These are phyloP conservation scores for Cladosporium sp. DNA, from an alignment of 2,329 filamentous ascomycete genomes.

Conservation along the genomic window DNA sequence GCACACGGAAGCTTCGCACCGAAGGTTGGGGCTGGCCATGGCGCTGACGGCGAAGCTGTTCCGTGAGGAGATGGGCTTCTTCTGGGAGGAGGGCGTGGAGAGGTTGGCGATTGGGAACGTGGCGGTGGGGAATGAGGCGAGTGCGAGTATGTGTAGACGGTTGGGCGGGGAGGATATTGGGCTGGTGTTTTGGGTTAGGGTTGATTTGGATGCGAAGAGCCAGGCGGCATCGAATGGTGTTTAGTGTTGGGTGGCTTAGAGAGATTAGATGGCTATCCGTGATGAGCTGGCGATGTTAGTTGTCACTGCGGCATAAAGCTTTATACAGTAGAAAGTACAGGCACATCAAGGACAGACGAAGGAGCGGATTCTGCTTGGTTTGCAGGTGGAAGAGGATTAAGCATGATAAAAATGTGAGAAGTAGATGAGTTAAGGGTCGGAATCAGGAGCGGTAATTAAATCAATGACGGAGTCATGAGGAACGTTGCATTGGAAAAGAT, in stretches of 20 bases:
- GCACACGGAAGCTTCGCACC: conserved; percentile 62
- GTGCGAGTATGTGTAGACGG: conserved; percentile 63
- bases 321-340: not conserved
- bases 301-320: not conserved
- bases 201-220: conserved; percentile 39
- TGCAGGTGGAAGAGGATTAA: not conserved
- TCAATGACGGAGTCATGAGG: not conserved
- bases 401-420: not conserved
- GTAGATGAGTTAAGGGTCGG: not conserved
- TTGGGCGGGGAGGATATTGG: conserved; percentile 60
- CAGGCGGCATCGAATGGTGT: not conserved
- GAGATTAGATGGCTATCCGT: not conserved
- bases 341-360: not conserved
- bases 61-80: conserved; percentile 49
- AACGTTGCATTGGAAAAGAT: not conserved
- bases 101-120: conserved; percentile 66
- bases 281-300: not conserved
- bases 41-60: conserved; percentile 62
- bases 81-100: conserved; percentile 42
- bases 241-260: not conserved
- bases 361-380: not conserved
- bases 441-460: not conserved
- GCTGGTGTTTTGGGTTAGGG: conserved; percentile 60
- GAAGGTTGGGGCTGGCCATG: conserved; percentile 66
- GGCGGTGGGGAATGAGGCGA: conserved; percentile 60